Conservation (phyloP, 106 monocot genomes). For the Iris macrosiphon region DNA sequence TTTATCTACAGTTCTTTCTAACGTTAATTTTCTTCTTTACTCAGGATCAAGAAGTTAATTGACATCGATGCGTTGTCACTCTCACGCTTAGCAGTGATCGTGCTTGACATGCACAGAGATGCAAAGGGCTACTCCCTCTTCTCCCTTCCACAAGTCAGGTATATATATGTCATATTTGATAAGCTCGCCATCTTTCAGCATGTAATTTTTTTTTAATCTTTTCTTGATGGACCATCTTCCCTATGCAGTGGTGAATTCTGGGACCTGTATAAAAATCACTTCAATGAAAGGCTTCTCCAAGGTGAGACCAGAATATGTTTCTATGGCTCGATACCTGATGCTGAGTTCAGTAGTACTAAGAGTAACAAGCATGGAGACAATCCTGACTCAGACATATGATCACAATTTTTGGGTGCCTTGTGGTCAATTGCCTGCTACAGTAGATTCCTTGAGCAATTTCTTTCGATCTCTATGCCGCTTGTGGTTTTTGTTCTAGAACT, state of each 20-base stretch:
- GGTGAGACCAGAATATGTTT: slow-evolving; percentile 62
- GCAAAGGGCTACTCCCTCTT: slow-evolving; percentile 52
- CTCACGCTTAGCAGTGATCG: slow-evolving; percentile 33
- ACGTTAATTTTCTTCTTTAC: no score
- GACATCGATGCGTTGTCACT: slow-evolving; percentile 50
- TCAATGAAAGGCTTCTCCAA: slow-evolving; percentile 44
- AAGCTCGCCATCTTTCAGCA: neutral
- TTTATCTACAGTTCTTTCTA: no score
- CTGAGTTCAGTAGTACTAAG: slow-evolving; percentile 24
- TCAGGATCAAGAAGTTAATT: slow-evolving; percentile 56
- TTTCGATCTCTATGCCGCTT: no score
- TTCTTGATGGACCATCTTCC: neutral
- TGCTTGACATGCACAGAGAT: slow-evolving; percentile 58
- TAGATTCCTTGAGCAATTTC: no score
- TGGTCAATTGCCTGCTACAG: no score
- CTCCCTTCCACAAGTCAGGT: slow-evolving; percentile 63
- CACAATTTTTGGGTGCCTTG: no score
- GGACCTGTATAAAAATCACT: slow-evolving; percentile 68
- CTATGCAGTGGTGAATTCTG: slow-evolving; percentile 70
- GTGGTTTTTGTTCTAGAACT: no score
- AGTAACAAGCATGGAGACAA: no score
- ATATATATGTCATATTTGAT: neutral
- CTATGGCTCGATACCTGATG: slow-evolving; percentile 39
- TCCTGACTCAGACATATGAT: no score
- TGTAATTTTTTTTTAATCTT: neutral